phyloP scores from a whole-genome alignment of 805 yeast genomes.

The Komagataella pseudopastoris region DNA sequence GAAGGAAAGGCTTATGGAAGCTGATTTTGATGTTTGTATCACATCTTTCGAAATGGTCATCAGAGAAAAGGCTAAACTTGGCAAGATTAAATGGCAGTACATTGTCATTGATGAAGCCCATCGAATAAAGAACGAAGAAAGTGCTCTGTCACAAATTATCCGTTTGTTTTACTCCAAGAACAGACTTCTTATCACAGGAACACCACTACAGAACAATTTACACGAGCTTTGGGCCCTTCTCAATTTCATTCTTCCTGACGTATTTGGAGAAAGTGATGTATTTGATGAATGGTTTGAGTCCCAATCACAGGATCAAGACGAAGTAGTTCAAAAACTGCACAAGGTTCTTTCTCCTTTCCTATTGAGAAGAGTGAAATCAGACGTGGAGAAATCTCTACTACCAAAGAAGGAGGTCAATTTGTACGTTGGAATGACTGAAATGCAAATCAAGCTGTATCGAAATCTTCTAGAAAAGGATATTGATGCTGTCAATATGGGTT shows the following conservation, averaged over 20 bases:
- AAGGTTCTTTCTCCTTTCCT: constrained; percentile 67
- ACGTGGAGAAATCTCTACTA: constrained; percentile 65
- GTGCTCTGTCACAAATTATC: constrained; percentile 10
- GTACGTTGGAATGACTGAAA: constrained; percentile 62
- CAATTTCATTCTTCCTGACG: constrained; percentile 67
- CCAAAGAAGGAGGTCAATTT: constrained; percentile 68
- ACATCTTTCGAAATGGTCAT: constrained; percentile 71
- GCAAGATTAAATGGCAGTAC: constrained; percentile 63
- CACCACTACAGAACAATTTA: constrained; percentile 68
- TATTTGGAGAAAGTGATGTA: constrained; percentile 57
- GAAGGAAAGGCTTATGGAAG: constrained; percentile 30
- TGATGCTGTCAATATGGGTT: constrained; percentile 78
- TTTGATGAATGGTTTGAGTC: constrained; percentile 66
- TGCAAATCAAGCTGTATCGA: constrained; percentile 72
- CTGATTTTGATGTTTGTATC: constrained; percentile 61
- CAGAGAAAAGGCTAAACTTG: constrained; percentile 53
- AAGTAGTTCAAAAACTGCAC: constrained; percentile 56
- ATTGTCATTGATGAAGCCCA: constrained; percentile 77
- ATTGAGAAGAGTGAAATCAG: constrained; percentile 63
- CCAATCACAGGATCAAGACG: constrained; percentile 22
- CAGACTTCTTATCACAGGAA: constrained; percentile 66
- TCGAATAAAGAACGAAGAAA: constrained; percentile 67
- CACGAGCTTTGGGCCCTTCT: constrained; percentile 76
- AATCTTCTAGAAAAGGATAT: constrained; percentile 66
- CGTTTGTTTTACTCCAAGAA: constrained; percentile 21